Evolutionary conservation across 768 basidiomycete species (phyloP).

Genomic region (Suillus sp.): DNA sequence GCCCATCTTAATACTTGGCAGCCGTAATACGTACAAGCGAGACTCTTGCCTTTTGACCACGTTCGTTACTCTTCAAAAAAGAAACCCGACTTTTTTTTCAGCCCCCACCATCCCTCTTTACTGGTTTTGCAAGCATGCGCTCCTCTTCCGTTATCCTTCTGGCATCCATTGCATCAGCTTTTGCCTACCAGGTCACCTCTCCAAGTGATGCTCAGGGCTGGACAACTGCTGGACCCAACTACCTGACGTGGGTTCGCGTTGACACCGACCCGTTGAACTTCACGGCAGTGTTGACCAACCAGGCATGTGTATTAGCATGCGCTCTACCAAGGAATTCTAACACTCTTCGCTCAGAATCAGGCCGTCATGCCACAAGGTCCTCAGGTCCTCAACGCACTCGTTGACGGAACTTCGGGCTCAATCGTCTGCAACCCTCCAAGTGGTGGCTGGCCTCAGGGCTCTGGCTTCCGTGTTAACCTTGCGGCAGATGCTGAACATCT

Average conservation of each 20-base stretch:
- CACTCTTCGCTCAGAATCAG: slow-evolving; percentile 35
- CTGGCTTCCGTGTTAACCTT: slow-evolving; percentile 72
- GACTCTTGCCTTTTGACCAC: slow-evolving; percentile 18
- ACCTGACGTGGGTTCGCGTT: slow-evolving; percentile 65
- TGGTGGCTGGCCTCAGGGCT: slow-evolving; percentile 66
- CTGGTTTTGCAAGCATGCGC: slow-evolving; percentile 42
- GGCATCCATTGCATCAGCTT: slow-evolving; percentile 52
- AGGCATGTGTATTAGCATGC: slow-evolving; percentile 39
- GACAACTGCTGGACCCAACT: slow-evolving; percentile 55
- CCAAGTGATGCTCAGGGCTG: slow-evolving; percentile 54
- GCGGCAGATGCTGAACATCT: slow-evolving; percentile 50
- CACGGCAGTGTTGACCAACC: slow-evolving; percentile 66
- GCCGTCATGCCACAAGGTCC: slow-evolving; percentile 31
- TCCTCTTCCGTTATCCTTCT: slow-evolving; percentile 45
- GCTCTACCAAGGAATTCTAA: slow-evolving; percentile 1
- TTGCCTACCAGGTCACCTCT: slow-evolving; percentile 63
- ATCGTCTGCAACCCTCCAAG: slow-evolving; percentile 54
- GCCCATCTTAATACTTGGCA: slow-evolving; percentile 8
- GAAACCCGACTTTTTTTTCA: slow-evolving; percentile 18
- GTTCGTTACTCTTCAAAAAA: slow-evolving; percentile 26
- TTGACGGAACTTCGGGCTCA: slow-evolving; percentile 47
- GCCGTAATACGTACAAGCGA: background rate
- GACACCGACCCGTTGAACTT: slow-evolving; percentile 69
- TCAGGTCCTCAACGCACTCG: slow-evolving; percentile 57
- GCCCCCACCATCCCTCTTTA: slow-evolving; percentile 21